Percentiles rank a stretch among this genome's conserved stretches.
phyloP scores from a whole-genome alignment of 805 yeast genomes.

The Jamesozyma rosinii region DNA sequence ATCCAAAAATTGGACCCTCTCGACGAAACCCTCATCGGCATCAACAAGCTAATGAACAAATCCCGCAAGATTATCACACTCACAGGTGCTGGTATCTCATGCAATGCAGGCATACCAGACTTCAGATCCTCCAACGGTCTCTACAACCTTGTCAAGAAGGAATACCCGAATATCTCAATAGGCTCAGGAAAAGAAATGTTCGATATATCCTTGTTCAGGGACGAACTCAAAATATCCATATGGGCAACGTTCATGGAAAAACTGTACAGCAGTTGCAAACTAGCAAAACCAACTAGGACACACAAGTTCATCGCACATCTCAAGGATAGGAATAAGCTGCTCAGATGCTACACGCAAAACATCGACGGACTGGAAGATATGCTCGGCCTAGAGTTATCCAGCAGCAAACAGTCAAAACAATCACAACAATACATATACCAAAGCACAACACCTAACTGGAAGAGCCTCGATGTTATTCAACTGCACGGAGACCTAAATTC shows the following conservation, averaged over 20 bases:
- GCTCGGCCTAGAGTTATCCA: slow-evolving; percentile 55
- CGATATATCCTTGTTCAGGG: slow-evolving; percentile 73
- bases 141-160: slow-evolving; percentile 60
- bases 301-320: slow-evolving; percentile 61
- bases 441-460: slow-evolving; percentile 42
- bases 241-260: slow-evolving; percentile 87
- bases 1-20: slow-evolving; percentile 10
- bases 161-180: slow-evolving; percentile 46
- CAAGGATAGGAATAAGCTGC: slow-evolving; percentile 53
- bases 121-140: slow-evolving; percentile 79
- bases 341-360: slow-evolving; percentile 89
- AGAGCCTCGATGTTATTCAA: slow-evolving; percentile 68
- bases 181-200: slow-evolving; percentile 85
- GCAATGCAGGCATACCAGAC: slow-evolving; percentile 96
- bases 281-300: slow-evolving; percentile 75
- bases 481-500: slow-evolving; percentile 81
- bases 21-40: slow-evolving; percentile 15
- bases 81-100: slow-evolving; percentile 95
- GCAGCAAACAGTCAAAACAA: slow-evolving; percentile 20
- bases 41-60: slow-evolving; percentile 22
- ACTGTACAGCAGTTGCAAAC: slow-evolving; percentile 51
- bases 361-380: slow-evolving; percentile 78
- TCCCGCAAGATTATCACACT: slow-evolving; percentile 50
- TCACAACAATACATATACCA: slow-evolving; percentile 7
- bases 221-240: slow-evolving; percentile 52